Base-by-base conservation (phyloP, 2,329 filamentous ascomycete genomes). In the Atkinsonella hypoxylon region DNA sequence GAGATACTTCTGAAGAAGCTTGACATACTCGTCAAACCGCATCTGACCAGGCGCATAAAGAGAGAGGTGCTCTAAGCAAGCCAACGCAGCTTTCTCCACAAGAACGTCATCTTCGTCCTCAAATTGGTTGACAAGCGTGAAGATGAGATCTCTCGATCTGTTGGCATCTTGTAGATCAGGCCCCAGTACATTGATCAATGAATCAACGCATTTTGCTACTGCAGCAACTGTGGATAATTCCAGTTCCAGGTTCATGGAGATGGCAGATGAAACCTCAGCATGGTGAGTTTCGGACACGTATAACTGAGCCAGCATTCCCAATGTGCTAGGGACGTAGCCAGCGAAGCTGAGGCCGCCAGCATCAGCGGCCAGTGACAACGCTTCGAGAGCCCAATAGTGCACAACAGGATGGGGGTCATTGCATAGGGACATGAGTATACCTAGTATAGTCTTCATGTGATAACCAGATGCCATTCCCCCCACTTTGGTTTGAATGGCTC, bases 401-500 rank as follows among this genome's bases (percentile, higher is more conserved):
- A 98, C 93, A 0, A 87, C 83, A 0, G 93, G 90, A 64, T 98
- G 93, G 18, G 91, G 88, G 62, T 98, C 93, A 58, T 90, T 95
- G 65, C 89, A 91, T 10, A 98, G 76, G 8, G 93, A 97, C 86
- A 97, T 95, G n/a, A 98, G 72, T 39, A 98, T 94, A 17, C 91
- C 87, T n/a, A 96, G 78, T 47, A 98, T 96, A 1, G 89, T 96
- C 71, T 97, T 97, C 47, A 98, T 76, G 64, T 98, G 93, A 59
- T 93, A 89, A 3, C 90, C 89, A 50, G 93, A 93, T 49, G 93
- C 93, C 90, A 98, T 97, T 51, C 93, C 91, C 51, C 93, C 94
- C 34, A 98, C 87, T 64, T 95, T 89, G 17, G 89, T 87, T 68
- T 98, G 90, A 48, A 98, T 97, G 51, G 85, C 87, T 9, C 93